These are phyloP conservation scores for Trichoderma gamsii DNA, from an alignment of 495 filamentous ascomycete species.

Conservation along the genomic window DNA sequence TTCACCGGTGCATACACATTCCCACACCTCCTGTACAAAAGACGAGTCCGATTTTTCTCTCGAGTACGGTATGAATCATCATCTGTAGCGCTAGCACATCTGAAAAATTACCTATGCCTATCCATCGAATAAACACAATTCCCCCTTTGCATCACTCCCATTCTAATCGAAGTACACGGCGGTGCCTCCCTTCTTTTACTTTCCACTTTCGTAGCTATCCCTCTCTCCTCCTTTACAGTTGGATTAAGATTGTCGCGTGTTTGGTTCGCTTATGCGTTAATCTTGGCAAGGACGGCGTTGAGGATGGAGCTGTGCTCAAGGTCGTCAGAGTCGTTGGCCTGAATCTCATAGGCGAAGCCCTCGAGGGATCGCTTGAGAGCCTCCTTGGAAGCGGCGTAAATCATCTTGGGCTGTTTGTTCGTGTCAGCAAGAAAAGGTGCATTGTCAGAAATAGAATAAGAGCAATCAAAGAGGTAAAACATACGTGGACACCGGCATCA, in stretches of 20 bases:
- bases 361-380: conserved; percentile 80
- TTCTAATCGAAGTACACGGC: neutral
- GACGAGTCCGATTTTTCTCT: neutral
- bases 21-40: neutral
- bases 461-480: conserved; percentile 26
- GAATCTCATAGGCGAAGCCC: conserved; percentile 72
- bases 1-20: neutral
- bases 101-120: conserved; percentile 14
- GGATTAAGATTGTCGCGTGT: neutral
- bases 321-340: conserved; percentile 88
- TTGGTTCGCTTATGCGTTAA: conserved; percentile 4
- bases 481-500: conserved; percentile 73
- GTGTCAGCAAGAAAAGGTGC: neutral
- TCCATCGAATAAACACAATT: neutral
- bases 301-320: conserved; percentile 80
- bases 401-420: conserved; percentile 68
- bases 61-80: conserved; percentile 5
- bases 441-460: neutral
- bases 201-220: neutral
- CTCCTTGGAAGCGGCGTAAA: conserved; percentile 95
- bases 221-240: neutral
- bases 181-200: conserved; percentile 4
- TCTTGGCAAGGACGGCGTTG: conserved; percentile 47
- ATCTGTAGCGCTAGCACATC: conserved; percentile 11
- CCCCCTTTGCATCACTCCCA: neutral